A percentile compares a stretch with the other conserved stretches of the same genome.
Evolutionary conservation across 2,329 filamentous ascomycete genomes (phyloP).

Genomic region (Coniochaeta sp.): DNA sequence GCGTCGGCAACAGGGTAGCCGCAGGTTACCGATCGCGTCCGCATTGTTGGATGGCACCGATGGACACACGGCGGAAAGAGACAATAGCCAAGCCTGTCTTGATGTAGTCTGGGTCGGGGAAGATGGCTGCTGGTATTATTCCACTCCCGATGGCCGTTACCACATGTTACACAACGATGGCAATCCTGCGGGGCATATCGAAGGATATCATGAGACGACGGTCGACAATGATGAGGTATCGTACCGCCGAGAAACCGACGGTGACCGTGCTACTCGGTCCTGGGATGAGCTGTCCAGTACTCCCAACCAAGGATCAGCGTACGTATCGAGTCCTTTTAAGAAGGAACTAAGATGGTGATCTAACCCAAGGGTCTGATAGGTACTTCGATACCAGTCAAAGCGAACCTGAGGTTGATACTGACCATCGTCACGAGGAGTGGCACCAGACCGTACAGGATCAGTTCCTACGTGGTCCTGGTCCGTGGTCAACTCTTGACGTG

Average conservation of each 20-base stretch:
- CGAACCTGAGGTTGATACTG: not conserved
- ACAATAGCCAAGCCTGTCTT: not conserved
- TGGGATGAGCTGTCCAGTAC: not conserved
- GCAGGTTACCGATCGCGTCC: not conserved
- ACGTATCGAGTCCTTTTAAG: not conserved
- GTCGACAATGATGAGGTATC: not conserved
- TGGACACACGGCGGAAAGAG: not conserved
- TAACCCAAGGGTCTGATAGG: not conserved
- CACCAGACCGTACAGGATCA: not conserved
- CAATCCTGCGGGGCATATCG: not conserved
- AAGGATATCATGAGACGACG: no score
- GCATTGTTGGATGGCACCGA: not conserved
- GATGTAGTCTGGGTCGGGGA: not conserved
- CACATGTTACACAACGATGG: not conserved
- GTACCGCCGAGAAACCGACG: not conserved
- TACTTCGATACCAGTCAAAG: not conserved
- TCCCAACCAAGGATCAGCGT: not conserved
- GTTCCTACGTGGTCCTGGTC: not conserved
- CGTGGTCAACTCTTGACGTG: not conserved
- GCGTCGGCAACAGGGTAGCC: not conserved
- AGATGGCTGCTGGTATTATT: not conserved
- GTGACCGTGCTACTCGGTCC: not conserved
- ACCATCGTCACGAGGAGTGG: not conserved
- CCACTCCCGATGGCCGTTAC: not conserved
- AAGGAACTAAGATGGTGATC: not conserved